Base-by-base conservation (phyloP, 78 protist species). In the Dictyostelium firmibasis region DNA sequence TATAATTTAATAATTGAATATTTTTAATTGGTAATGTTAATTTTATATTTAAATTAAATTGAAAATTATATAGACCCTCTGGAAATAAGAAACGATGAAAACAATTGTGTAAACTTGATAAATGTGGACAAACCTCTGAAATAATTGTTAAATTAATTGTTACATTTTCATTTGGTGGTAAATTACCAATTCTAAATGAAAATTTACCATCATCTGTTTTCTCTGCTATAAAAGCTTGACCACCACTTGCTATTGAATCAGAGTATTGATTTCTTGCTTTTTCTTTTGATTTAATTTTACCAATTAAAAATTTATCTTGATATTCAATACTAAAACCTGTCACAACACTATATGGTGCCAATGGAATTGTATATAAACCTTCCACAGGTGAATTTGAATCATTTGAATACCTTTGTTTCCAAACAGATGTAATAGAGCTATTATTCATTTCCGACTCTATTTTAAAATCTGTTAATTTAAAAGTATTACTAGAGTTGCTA, bases 181-280 rank as follows among this genome's bases (percentile, higher is more conserved):
- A 44, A 78, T 96, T 96, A 75, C 99, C 99, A 14, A 98, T 78
- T 67, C 36, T 27, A 20, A 75, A 67, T 27, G 31, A 27, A 25
- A 88, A 88, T 9, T 53, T 20, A 13, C 93, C 93, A 41, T 88
- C 50, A 4, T 14, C 1, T 3, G 64, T 38, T 53, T 79, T 88
- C n/a, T 88, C 93, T 1, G 70, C 86, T 0, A 88, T 8, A 14
- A 88, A 88, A 6, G 86, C 85, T 79, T 78, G 86, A 0, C 70
- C 47, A 20, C 93, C 93, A 64, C 86, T 88, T 5, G 86, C 86
- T 0, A 88, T 77, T 4, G 92, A 53, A 35, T 86, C 92, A 0
- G 53, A 16, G 38, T 86, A 86, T 53, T 47, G 53, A 13, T 86
- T 53, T 35, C 31, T 75, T 16, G 92, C 92, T 27, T 27, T 81